Percentiles rank a stretch among this genome's conserved stretches.
phyloP scores from a whole-genome alignment of 2,329 filamentous ascomycete species.

The Nigrospora osmanthi region DNA sequence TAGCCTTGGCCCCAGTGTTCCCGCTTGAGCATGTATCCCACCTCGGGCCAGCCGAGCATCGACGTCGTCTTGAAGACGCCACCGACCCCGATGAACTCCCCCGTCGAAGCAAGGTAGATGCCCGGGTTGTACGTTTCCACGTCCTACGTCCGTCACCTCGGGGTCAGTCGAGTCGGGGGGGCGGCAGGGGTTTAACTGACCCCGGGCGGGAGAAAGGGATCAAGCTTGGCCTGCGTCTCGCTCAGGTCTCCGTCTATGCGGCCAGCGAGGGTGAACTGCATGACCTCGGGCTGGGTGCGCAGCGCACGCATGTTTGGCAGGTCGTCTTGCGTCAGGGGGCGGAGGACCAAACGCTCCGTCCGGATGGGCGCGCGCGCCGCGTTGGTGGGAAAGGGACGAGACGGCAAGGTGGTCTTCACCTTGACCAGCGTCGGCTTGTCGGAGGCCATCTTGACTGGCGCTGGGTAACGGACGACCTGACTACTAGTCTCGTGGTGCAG shows the following conservation, averaged over 20 bases:
- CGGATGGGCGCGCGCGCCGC: slow-evolving; percentile 27
- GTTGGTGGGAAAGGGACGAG: slow-evolving; percentile 30
- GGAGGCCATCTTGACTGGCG: neutral
- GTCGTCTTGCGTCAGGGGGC: slow-evolving; percentile 42
- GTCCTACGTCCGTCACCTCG: slow-evolving; percentile 25
- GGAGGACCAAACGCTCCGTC: slow-evolving; percentile 48
- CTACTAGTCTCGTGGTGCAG: no score
- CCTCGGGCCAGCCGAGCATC: slow-evolving; percentile 44
- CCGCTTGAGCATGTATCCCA: slow-evolving; percentile 49
- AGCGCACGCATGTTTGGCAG: slow-evolving; percentile 40
- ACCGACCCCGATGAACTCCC: slow-evolving; percentile 44
- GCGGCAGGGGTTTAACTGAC: neutral
- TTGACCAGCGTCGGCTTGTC: slow-evolving; percentile 16
- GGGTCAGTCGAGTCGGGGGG: no score
- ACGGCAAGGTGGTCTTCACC: slow-evolving; percentile 41
- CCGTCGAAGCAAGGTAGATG: slow-evolving; percentile 37
- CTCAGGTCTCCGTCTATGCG: slow-evolving; percentile 32
- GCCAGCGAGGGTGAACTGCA: slow-evolving; percentile 46
- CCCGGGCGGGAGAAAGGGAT: slow-evolving; percentile 33
- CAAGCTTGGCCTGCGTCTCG: slow-evolving; percentile 32
- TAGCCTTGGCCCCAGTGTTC: slow-evolving; percentile 49
- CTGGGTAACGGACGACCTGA: no score
- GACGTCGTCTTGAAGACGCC: slow-evolving; percentile 29
- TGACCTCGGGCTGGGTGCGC: slow-evolving; percentile 51
- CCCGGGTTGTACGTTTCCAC: slow-evolving; percentile 46